Conservation (phyloP, 805 yeast species). For the Candida fluviatilis region DNA sequence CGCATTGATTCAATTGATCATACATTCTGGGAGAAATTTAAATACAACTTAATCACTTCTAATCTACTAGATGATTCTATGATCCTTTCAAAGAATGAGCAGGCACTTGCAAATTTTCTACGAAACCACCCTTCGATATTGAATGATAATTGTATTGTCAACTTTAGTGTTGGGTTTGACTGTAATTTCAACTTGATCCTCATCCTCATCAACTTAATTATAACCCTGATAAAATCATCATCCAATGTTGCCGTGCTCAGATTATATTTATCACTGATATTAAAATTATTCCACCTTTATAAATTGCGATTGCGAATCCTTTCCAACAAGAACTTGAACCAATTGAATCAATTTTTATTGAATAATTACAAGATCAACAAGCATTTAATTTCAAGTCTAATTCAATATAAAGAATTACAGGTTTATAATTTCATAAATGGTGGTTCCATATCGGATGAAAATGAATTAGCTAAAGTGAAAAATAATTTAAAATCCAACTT, state of each 20-base stretch:
- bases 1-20: conserved; percentile 11
- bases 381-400: conserved; percentile 27
- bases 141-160: conserved; percentile 5
- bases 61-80: conserved; percentile 37
- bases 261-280: conserved; percentile 23
- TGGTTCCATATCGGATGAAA: conserved; percentile 1
- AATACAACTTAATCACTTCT: conserved; percentile 35
- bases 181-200: conserved; percentile 15
- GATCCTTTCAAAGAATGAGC: conserved; percentile 41
- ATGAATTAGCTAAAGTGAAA: conserved; percentile 3
- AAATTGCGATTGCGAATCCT: conserved; percentile 20
- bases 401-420: conserved; percentile 28
- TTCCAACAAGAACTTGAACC: conserved; percentile 18
- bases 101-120: conserved; percentile 19
- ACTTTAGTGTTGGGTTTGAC: conserved; percentile 7
- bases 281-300: conserved; percentile 23
- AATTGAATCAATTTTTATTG: conserved; percentile 26
- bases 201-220: conserved; percentile 20
- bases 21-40: conserved; percentile 38
- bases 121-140: neutral
- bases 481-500: conserved; percentile 14
- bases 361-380: conserved; percentile 35
- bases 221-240: conserved; percentile 23
- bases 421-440: conserved; percentile 17
- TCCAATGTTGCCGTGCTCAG: conserved; percentile 24